These are phyloP conservation scores for Venturia carpophila DNA, from an alignment of 2,329 filamentous ascomycete genomes.

Conservation along the genomic window DNA sequence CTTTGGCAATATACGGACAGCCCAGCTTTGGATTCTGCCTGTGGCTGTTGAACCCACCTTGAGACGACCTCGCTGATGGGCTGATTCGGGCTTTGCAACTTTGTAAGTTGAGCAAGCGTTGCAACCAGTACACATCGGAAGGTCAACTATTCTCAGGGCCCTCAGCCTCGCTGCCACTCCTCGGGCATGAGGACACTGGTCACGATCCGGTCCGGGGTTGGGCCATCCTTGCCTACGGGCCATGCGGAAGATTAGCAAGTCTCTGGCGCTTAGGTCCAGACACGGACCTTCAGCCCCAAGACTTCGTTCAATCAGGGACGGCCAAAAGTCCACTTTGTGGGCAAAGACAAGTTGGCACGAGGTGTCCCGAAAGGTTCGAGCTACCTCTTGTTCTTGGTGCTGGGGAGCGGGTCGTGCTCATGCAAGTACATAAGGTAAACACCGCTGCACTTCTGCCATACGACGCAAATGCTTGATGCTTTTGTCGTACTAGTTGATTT, in stretches of 20 bases:
- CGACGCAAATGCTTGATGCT: constrained; percentile 9
- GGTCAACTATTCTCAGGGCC: too few relatives aligned
- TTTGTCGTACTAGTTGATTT: constrained; percentile 6
- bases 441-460: background rate
- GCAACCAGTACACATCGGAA: too few relatives aligned
- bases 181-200: too few relatives aligned
- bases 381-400: background rate
- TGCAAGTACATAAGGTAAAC: constrained; percentile 1
- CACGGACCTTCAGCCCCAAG: constrained; percentile 7
- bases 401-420: background rate
- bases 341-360: background rate
- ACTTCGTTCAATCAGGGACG: constrained; percentile 4
- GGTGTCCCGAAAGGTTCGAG: background rate
- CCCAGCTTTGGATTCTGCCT: background rate
- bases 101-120: too few relatives aligned
- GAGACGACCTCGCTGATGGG: background rate
- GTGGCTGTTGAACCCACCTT: background rate
- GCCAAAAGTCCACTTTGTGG: too few relatives aligned
- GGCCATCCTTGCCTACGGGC: background rate
- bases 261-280: constrained; percentile 5
- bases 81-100: too few relatives aligned
- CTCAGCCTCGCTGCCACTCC: too few relatives aligned
- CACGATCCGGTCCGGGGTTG: background rate
- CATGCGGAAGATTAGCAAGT: background rate
- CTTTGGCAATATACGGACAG: background rate